Conservation (phyloP, 345 rosid species). For the Carallia pectinifolia region DNA sequence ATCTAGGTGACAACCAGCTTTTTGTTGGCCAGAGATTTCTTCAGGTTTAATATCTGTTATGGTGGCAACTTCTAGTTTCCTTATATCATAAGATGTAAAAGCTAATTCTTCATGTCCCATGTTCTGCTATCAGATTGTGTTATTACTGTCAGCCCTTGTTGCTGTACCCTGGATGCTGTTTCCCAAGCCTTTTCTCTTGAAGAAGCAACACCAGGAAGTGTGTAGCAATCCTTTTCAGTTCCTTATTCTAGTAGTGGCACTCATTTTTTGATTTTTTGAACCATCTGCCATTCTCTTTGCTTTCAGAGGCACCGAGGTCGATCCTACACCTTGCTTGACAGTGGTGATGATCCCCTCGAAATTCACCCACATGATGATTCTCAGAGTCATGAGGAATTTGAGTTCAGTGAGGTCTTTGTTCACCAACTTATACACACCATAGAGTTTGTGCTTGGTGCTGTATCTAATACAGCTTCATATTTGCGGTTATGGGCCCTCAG, state of each 20-base stretch:
- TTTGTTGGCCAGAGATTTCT: constrained; percentile 58
- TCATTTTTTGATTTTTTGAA: constrained; percentile 5
- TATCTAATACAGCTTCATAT: constrained; percentile 96
- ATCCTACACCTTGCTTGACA: constrained; percentile 54
- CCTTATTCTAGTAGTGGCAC: neutral
- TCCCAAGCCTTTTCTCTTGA: constrained; percentile 93
- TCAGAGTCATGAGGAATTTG: constrained; percentile 81
- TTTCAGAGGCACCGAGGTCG: constrained; percentile 82
- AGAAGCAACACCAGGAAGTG: constrained; percentile 81
- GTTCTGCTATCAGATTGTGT: constrained; percentile 18
- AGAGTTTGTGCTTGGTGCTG: constrained; percentile 97
- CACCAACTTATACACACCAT: constrained; percentile 97
- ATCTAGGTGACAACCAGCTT: constrained; percentile 85
- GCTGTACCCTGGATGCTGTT: constrained; percentile 97
- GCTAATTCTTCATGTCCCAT: neutral
- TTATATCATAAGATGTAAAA: neutral
- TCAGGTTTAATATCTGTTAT: constrained; percentile 8
- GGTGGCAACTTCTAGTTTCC: constrained; percentile 2
- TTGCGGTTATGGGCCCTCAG: constrained; percentile 97
- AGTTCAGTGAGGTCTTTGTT: constrained; percentile 92
- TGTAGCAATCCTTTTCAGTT: constrained; percentile 11
- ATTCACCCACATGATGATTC: constrained; percentile 48
- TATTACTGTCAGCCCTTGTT: constrained; percentile 61
- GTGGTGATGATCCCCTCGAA: constrained; percentile 67
- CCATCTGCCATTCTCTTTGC: constrained; percentile 4